A percentile compares a stretch with the other conserved stretches of the same genome.
Conservation (phyloP, 2,329 filamentous ascomycete genomes). For the Ilyonectria sp. region DNA sequence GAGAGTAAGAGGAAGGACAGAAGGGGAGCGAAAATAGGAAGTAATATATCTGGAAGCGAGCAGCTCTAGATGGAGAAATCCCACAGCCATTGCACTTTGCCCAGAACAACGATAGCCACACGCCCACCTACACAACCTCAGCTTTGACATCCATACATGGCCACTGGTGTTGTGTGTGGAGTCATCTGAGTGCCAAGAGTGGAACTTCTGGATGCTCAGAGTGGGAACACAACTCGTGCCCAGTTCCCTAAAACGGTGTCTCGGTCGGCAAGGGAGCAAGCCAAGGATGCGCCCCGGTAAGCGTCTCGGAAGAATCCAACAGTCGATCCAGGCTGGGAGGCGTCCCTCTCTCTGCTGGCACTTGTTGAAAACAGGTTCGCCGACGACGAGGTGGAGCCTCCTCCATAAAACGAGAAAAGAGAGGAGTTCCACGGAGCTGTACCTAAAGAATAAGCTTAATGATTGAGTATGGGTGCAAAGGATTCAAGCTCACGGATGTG, state of each 20-base stretch:
- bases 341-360: neutral
- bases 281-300: neutral
- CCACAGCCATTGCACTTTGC: neutral
- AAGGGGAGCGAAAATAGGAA: constrained; percentile 17
- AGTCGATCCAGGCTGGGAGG: neutral
- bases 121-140: constrained; percentile 3
- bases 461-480: neutral
- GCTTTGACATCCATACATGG: neutral
- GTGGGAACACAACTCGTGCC: constrained; percentile 35
- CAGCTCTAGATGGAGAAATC: neutral
- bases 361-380: neutral
- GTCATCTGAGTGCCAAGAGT: constrained; percentile 9
- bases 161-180: constrained; percentile 22
- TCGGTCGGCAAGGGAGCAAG: constrained; percentile 24
- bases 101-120: constrained; percentile 1
- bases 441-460: constrained; percentile 5
- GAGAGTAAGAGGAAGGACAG: neutral
- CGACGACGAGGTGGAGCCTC: neutral
- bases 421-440: no score
- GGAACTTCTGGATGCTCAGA: constrained; percentile 33
- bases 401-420: neutral
- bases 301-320: neutral
- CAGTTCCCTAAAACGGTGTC: constrained; percentile 30
- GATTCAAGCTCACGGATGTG: neutral
- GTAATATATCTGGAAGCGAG: constrained; percentile 33